These are phyloP conservation scores for Phytophthora constricta DNA, from an alignment of 352 stramenopile species.

Conservation along the genomic window DNA sequence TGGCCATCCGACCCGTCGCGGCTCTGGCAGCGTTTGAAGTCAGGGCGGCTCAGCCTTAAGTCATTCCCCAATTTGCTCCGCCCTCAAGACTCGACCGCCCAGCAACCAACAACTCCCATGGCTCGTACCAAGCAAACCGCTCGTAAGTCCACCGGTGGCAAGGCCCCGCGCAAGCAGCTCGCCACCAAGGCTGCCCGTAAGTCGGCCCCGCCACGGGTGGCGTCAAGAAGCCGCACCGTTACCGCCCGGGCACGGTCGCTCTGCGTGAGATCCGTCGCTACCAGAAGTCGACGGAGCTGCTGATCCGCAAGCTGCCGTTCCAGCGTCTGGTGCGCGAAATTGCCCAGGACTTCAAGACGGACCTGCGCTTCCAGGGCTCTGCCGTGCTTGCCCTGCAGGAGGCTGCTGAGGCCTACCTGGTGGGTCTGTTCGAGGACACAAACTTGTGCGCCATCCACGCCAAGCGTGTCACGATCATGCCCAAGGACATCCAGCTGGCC, in stretches of 20 bases:
- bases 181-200: constrained; percentile 94
- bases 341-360: constrained; percentile 88
- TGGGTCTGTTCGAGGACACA: constrained; percentile 89
- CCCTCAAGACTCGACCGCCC: constrained; percentile 39
- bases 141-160: constrained; percentile 94
- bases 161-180: constrained; percentile 95
- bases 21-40: constrained; percentile 5
- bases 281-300: constrained; percentile 96
- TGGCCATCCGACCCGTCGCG: too few relatives aligned
- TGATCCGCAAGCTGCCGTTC: constrained; percentile 97
- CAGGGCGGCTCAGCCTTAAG: background rate
- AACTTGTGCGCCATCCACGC: constrained; percentile 95
- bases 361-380: constrained; percentile 90
- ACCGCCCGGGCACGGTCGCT: constrained; percentile 88
- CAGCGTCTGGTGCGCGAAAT: constrained; percentile 95
- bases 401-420: constrained; percentile 87
- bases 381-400: constrained; percentile 89
- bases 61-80: constrained; percentile 69
- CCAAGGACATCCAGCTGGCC: constrained; percentile 95
- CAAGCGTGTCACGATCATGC: constrained; percentile 95
- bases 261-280: constrained; percentile 97
- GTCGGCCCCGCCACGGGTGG: constrained; percentile 89
- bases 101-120: constrained; percentile 58
- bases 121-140: constrained; percentile 97
- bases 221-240: constrained; percentile 94